These are phyloP conservation scores for Alternaria ventricosa DNA, from an alignment of 2,329 filamentous ascomycete genomes.

Conservation along the genomic window DNA sequence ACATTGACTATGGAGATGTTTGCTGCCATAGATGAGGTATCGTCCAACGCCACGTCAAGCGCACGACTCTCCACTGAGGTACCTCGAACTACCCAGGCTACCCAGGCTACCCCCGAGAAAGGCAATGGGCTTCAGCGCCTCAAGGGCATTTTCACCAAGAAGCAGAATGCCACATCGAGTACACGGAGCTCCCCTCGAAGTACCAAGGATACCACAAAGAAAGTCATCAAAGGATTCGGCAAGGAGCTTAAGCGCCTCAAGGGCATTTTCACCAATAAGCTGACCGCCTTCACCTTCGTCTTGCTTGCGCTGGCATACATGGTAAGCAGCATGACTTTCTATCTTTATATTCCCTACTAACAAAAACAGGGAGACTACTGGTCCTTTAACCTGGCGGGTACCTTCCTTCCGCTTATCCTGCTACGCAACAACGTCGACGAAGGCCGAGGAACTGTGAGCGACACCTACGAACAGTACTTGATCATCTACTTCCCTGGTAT, in stretches of 20 bases:
- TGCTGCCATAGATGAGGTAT: conserved; percentile 28
- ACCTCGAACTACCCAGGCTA: background rate
- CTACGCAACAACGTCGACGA: conserved; percentile 37
- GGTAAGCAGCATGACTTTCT: conserved; percentile 7
- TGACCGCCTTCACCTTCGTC: conserved; percentile 33
- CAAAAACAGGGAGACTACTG: conserved; percentile 36
- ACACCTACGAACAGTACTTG: conserved; percentile 39
- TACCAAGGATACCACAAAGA: conserved; percentile 26
- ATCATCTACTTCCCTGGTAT: conserved; percentile 41
- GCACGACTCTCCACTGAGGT: background rate
- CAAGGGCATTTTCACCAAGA: conserved; percentile 39
- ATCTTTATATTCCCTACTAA: background rate
- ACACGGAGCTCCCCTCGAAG: conserved; percentile 2
- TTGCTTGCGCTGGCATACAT: conserved; percentile 37
- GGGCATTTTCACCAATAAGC: conserved; percentile 35
- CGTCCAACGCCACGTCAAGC: conserved; percentile 6
- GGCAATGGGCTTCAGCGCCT: conserved; percentile 32
- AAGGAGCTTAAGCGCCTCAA: conserved; percentile 36
- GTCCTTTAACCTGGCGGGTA: conserved; percentile 39
- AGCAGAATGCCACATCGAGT: conserved; percentile 15
- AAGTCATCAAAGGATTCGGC: conserved; percentile 26
- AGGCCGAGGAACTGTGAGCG: conserved; percentile 28
- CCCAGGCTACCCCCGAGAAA: conserved; percentile 25
- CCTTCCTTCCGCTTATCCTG: conserved; percentile 36
- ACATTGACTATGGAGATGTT: conserved; percentile 35